phyloP scores from a whole-genome alignment of 371 early-diverging fungal genomes.

The Phascolomyces articulosus region DNA sequence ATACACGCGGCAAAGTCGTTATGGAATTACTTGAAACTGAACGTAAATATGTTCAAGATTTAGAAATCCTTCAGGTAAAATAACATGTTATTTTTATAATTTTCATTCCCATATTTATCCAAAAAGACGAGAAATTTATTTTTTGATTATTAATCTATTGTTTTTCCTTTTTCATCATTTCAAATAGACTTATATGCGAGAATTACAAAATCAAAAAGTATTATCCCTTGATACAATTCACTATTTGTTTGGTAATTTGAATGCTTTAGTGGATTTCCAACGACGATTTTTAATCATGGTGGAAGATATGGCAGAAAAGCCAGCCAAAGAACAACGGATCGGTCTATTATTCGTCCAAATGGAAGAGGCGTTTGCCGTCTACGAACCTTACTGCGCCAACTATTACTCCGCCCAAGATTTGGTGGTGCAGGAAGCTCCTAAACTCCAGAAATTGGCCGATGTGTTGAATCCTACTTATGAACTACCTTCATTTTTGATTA shows the following conservation, averaged over 20 bases:
- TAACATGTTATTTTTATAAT: conserved; percentile 15
- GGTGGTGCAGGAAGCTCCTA: conserved; percentile 54
- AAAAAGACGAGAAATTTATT: no score
- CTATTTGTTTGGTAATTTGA: conserved; percentile 90
- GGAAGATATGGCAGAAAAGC: conserved; percentile 79
- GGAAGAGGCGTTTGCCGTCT: conserved; percentile 91
- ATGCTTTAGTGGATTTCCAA: conserved; percentile 94
- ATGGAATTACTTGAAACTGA: conserved; percentile 93
- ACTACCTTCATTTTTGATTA: conserved; percentile 91
- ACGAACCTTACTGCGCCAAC: conserved; percentile 95
- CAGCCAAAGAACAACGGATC: conserved; percentile 84
- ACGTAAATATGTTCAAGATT: conserved; percentile 88
- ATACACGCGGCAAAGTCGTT: conserved; percentile 86
- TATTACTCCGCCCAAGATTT: conserved; percentile 77
- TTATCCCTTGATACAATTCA: conserved; percentile 78
- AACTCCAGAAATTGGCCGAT: conserved; percentile 60
- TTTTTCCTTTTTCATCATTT: no score
- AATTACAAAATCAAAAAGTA: conserved; percentile 58
- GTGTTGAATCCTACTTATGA: conserved; percentile 86
- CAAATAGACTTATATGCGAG: conserved; percentile 63
- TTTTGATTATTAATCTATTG: no score
- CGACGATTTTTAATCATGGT: conserved; percentile 90
- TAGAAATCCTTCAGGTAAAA: conserved; percentile 83
- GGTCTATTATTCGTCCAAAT: conserved; percentile 79
- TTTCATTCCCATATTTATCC: background rate